phyloP scores from a whole-genome alignment of 176 grass and related monocot genomes.

The Cymbopogon citratus region DNA sequence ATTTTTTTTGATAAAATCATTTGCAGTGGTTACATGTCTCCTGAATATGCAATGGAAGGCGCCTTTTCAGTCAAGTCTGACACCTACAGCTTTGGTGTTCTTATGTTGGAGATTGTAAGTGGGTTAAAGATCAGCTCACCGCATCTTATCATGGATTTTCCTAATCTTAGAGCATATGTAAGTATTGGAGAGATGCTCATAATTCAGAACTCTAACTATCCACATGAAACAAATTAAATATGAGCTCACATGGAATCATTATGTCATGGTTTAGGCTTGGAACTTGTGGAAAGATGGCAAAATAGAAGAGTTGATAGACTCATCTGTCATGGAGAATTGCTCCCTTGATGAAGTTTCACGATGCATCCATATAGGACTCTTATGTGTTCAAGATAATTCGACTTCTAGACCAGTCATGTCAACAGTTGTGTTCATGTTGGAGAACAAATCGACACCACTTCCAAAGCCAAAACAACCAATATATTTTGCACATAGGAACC shows the following conservation, averaged over 20 bases:
- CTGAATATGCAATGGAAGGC: too few species aligned
- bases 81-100: slow-evolving; percentile 40
- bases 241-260: neutral
- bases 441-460: neutral
- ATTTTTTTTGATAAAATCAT: too few species aligned
- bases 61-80: slow-evolving; percentile 28
- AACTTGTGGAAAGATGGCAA: slow-evolving; percentile 30
- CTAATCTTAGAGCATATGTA: slow-evolving; percentile 40
- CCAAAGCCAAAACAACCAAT: slow-evolving; percentile 17
- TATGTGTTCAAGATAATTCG: neutral
- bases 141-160: neutral
- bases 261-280: slow-evolving; percentile 27
- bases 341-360: neutral
- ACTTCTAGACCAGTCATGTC: slow-evolving; percentile 38
- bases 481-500: slow-evolving; percentile 6
- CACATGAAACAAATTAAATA: too few species aligned
- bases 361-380: too few species aligned
- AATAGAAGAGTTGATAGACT: slow-evolving; percentile 14
- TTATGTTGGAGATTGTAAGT: slow-evolving; percentile 51
- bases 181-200: neutral
- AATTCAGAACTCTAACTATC: neutral
- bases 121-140: slow-evolving; percentile 34
- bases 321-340: neutral
- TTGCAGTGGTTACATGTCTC: too few species aligned
- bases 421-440: slow-evolving; percentile 28